phyloP scores from a whole-genome alignment of 805 yeast genomes.

The Myxozyma melibiosi region DNA sequence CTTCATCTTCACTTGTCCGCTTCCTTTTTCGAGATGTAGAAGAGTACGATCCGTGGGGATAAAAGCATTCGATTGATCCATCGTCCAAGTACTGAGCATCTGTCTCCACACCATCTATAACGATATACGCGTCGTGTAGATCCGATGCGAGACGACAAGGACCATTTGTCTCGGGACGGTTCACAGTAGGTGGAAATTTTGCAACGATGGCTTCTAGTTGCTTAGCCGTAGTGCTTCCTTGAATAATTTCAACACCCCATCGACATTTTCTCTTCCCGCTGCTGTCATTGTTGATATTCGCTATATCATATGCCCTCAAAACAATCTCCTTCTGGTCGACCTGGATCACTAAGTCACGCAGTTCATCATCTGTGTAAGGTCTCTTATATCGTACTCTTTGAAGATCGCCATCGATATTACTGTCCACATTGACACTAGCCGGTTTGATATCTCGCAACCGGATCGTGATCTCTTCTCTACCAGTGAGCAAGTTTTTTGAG shows the following conservation, averaged over 20 bases:
- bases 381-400: conserved; percentile 23
- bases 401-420: neutral
- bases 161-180: neutral
- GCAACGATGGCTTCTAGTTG: conserved; percentile 9
- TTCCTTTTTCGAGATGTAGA: neutral
- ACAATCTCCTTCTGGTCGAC: conserved; percentile 8
- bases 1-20: neutral
- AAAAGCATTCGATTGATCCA: conserved; percentile 10
- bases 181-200: neutral
- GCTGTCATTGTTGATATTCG: neutral
- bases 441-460: conserved; percentile 50
- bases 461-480: conserved; percentile 59
- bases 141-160: conserved; percentile 14
- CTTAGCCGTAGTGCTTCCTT: conserved; percentile 4
- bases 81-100: conserved; percentile 6
- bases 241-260: conserved; percentile 19
- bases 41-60: neutral
- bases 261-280: conserved; percentile 2
- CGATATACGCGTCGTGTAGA: conserved; percentile 5
- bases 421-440: conserved; percentile 16
- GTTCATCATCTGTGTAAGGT: conserved; percentile 26
- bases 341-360: conserved; percentile 23
- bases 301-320: conserved; percentile 18
- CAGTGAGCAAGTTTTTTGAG: conserved; percentile 54
- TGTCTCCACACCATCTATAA: conserved; percentile 7